phyloP scores from a whole-genome alignment of 257 asterid species.

The Lantana camara region DNA sequence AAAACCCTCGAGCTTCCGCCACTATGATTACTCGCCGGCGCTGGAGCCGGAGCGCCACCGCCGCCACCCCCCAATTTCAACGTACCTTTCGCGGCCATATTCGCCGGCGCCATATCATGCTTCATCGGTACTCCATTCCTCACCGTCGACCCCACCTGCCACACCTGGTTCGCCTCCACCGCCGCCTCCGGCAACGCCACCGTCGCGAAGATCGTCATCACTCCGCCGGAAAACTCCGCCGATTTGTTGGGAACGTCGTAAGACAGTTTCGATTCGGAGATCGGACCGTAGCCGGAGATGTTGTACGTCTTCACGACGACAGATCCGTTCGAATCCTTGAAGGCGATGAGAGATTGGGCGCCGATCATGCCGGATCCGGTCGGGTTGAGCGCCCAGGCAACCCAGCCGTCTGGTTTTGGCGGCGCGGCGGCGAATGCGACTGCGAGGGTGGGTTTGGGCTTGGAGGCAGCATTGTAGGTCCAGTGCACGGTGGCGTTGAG shows the following conservation, averaged over 20 bases:
- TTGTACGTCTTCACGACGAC: constrained; percentile 57
- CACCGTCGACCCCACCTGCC: constrained; percentile 70
- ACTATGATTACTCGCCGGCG: not conserved
- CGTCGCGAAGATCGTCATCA: constrained; percentile 58
- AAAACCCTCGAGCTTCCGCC: constrained; percentile 21
- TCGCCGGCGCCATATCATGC: constrained; percentile 45
- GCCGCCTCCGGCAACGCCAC: constrained; percentile 46
- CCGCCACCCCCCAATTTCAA: constrained; percentile 30
- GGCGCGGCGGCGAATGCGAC: constrained; percentile 71
- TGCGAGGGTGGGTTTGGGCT: constrained; percentile 48
- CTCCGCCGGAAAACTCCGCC: constrained; percentile 50
- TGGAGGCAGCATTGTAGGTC: constrained; percentile 42
- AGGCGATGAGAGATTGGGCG: constrained; percentile 63
- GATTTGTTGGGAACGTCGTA: constrained; percentile 43
- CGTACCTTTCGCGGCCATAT: constrained; percentile 45
- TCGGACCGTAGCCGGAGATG: constrained; percentile 40
- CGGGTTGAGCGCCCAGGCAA: constrained; percentile 80
- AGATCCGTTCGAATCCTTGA: constrained; percentile 43
- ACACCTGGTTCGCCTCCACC: constrained; percentile 55
- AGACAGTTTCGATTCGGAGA: constrained; percentile 48
- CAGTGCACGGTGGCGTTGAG: constrained; percentile 60
- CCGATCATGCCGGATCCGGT: constrained; percentile 59
- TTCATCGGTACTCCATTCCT: constrained; percentile 45
- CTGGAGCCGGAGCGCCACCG: constrained; percentile 25
- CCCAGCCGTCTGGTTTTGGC: constrained; percentile 64